Base-by-base conservation (phyloP, 768 basidiomycete species). In the Calocybe cyanea region DNA sequence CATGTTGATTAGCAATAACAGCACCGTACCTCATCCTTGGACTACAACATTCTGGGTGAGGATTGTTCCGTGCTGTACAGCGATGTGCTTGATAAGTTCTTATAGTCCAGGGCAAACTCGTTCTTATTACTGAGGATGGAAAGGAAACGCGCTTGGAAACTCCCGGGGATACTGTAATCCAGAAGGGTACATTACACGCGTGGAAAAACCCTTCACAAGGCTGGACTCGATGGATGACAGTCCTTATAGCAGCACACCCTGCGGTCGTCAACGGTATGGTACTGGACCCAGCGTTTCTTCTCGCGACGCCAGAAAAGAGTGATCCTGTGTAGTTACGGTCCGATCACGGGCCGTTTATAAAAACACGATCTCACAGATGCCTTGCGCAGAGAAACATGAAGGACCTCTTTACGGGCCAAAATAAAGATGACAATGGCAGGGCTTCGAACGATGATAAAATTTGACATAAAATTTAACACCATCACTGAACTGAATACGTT, bases 11-110 rank as follows among this genome's bases (percentile, higher is more conserved):
- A 4, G 21, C 15, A 43, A 65, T 38, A 53, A 25, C 40, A 71
- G 65, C 67, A 71, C 56, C 70, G 80, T 21, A 81, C 80, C 7
- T 69, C 69, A 24, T 80, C 82, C 13, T 55, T 83, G 45, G 82
- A 84, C 55, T 77, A 78, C 55, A 82, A 84, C 51, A 75, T 82
- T 19, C 64, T 82, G 11, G 64, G 80, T 78, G 48, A 50, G 73
- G 52, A 13, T 39, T 0, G 37, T 10, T 17, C 33, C 13, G 19
- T 30, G 18, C 4, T 38, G n/a, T 19, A 20, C 36, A 34, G 49
- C 31, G 10, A 15, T 41, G 9, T 43, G 17, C 31, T 38, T 30
- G 17, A 34, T 6, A n/a, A n/a, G n/a, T 42, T 35, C 32, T 51
- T 46, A 24, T 47, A 82, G 80, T 82, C 31, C 59, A 66, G 23